These are phyloP conservation scores for Prunus padus DNA, from an alignment of 306 rosid species.

Conservation along the genomic window DNA sequence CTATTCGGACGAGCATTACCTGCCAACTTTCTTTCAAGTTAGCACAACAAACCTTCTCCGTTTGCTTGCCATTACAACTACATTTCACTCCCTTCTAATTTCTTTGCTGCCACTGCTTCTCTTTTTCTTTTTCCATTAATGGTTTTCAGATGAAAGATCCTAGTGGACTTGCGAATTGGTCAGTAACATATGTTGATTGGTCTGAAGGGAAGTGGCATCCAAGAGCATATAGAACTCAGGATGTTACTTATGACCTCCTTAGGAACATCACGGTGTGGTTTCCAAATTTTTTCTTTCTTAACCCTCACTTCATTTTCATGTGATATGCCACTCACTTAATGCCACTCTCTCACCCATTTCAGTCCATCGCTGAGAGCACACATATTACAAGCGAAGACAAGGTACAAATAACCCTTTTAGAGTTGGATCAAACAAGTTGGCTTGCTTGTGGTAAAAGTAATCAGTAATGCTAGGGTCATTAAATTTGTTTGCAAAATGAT, in stretches of 20 bases:
- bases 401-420: constrained; percentile 26
- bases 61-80: background rate
- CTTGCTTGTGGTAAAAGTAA: background rate
- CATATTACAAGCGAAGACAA: constrained; percentile 32
- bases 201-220: constrained; percentile 66
- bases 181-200: constrained; percentile 60
- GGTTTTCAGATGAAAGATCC: constrained; percentile 75
- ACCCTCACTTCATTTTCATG: background rate
- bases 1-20: constrained; percentile 83
- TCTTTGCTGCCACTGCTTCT: constrained; percentile 2
- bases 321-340: background rate
- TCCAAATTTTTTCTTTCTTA: background rate
- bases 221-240: constrained; percentile 45
- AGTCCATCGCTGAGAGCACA: constrained; percentile 42
- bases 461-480: background rate
- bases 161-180: constrained; percentile 61
- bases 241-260: constrained; percentile 47
- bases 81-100: background rate
- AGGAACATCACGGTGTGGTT: constrained; percentile 47
- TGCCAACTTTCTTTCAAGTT: constrained; percentile 75
- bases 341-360: constrained; percentile 16
- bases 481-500: background rate
- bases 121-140: constrained; percentile 13
- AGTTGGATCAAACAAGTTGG: background rate
- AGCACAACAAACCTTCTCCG: constrained; percentile 29